Evolutionary conservation across 345 rosid genomes (phyloP), one percentile per base, ranked within the genome.

Genomic region (Hibiscus mutabilis): DNA sequence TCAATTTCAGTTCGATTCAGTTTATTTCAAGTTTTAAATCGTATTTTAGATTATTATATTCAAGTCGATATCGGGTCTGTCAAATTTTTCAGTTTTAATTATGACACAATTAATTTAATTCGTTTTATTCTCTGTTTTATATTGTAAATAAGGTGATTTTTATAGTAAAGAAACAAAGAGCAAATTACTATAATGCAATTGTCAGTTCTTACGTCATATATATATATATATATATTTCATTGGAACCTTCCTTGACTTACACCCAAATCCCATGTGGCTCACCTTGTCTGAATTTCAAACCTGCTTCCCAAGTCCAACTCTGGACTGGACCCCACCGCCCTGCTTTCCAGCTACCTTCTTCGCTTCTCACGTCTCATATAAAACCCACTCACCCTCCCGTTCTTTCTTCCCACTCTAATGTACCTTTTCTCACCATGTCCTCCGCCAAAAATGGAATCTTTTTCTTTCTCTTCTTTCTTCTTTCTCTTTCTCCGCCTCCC

Each of bases 301-400:
- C 31, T 22, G 16, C 16, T 57, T 4, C 16, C 19, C 29, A 21
- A 22, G 60, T 24, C 31, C 31, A 22, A 22, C 60, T 3, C 4
- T 57, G 0, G 16, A 22, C 31, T 27, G 14, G 27, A 4, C 7
- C 29, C n/a, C n/a, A n/a, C n/a, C n/a, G n/a, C n/a, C n/a, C n/a
- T n/a, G n/a, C n/a, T 57, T 57, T 57, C 31, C 31, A 22, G 5
- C 31, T 13, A 8, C 15, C 29, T 22, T 57, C 31, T 57, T 22
- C 60, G 5, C 60, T 4, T 51, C 75, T 63, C 72, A 70, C 76
- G 10, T 71, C 71, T 80, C 76, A 66, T 74, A 40, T 77, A 76
- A 70, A 74, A 29, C 9, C 76, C 4, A 13, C 6, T 1, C 10
- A 55, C 0, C 59, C 19, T 16, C 1, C 52, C 0, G 1, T 33